Percentiles rank a stretch among this genome's conserved stretches.
phyloP scores from a whole-genome alignment of 495 filamentous ascomycete genomes.

The Lasiosphaeriaceae sp. region DNA sequence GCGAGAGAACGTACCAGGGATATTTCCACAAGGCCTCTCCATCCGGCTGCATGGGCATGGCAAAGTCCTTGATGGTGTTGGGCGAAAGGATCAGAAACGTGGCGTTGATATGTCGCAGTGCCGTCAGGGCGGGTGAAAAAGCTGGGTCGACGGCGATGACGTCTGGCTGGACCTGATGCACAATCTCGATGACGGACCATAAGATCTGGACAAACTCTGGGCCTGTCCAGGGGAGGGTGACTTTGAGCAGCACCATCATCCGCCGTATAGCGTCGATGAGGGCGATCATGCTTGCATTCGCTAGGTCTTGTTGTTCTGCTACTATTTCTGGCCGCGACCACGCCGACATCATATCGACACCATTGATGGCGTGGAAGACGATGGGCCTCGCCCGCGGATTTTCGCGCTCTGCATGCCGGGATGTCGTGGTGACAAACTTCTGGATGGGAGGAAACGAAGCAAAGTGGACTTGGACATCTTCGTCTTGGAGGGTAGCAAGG shows the following conservation, averaged over 20 bases:
- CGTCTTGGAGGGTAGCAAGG: conserved; percentile 32
- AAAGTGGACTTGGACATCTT: conserved; percentile 47
- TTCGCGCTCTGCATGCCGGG: conserved; percentile 23
- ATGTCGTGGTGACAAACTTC: conserved; percentile 15
- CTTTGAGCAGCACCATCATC: conserved; percentile 20
- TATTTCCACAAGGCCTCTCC: conserved; percentile 37
- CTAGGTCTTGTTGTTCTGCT: conserved; percentile 8
- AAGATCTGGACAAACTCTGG: conserved; percentile 48
- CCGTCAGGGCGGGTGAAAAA: conserved; percentile 48
- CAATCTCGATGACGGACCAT: conserved; percentile 39
- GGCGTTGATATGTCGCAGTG: conserved; percentile 32
- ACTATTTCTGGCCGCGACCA: conserved; percentile 29
- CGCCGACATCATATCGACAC: conserved; percentile 36
- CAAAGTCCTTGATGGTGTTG: conserved; percentile 40
- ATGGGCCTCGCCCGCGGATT: conserved; percentile 21
- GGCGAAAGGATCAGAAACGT: conserved; percentile 37
- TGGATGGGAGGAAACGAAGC: conserved; percentile 46
- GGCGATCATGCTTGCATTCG: background rate
- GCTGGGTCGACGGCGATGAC: conserved; percentile 49
- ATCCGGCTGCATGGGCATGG: conserved; percentile 30
- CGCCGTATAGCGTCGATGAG: conserved; percentile 17
- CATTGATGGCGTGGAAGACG: conserved; percentile 37
- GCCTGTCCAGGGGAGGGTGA: conserved; percentile 39
- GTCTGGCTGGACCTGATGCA: conserved; percentile 36
- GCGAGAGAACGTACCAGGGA: conserved; percentile 37